Evolutionary conservation across 2,329 filamentous ascomycete species (phyloP), one percentile per base, ranked within the genome.

Genomic region (Fusarium humuli): DNA sequence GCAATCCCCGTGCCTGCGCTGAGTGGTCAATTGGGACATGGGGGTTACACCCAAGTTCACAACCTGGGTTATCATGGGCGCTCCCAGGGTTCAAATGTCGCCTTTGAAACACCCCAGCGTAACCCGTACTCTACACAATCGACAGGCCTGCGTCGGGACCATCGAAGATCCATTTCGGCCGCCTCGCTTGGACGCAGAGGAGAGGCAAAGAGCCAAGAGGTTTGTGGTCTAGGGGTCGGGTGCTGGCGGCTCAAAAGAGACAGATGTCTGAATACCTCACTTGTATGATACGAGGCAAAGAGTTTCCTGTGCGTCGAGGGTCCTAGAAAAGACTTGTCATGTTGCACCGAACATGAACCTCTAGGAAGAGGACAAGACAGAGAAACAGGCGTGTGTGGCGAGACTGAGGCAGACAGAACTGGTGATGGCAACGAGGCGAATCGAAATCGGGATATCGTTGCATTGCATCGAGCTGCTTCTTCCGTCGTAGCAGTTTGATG

Each of bases 391-490:
- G 59, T 54, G 45, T 50, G 60, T 73, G 71, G 69, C 71, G 52
- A 72, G 61, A 57, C 49, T 18, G 45, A 34, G 30, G 30, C 30
- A 37, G n/a, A 54, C 46, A 61, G 48, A 48, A 49, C 42, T 44
- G 49, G 45, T 66, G 29, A 69, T 69, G 69, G 29, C 62, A 32
- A 60, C 34, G 54, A 45, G 59, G 54, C 50, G 48, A 61, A 57
- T 63, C 45, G 57, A 57, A 42, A 56, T 61, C 59, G 69, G 18
- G 53, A 50, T 58, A 32, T 41, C 20, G 61, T 65, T 69, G 69
- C 71, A 73, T 74, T 65, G 69, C 69, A 71, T 61, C 30, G 45
- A 55, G 42, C 67, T 60, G 56, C 22, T 57, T 45, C 53, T 57
- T 67, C 45, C 44, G 40, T 61, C 57, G 50, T 42, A 58, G 59